Base-by-base conservation (phyloP, 2,329 filamentous ascomycete genomes). In the Didymella exigua region DNA sequence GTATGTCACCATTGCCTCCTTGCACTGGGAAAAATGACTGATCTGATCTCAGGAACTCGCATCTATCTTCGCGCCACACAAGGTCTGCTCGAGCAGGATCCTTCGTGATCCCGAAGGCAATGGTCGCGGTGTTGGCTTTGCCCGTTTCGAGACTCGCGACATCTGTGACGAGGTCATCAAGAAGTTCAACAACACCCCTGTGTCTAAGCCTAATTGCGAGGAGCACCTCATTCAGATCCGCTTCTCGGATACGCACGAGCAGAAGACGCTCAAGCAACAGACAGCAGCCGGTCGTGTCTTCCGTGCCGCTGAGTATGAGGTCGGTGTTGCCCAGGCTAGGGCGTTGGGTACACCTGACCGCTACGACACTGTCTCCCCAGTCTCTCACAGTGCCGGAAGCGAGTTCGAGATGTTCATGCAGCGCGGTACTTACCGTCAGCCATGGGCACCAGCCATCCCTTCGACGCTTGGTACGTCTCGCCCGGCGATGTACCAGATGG, bases 111-210 rank as follows among this genome's bases (percentile, higher is more conserved):
- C 85, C 67, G 89, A 93, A 74, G 95, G 93, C 54, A 92, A 95
- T 70, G 96, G 93, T 75, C 93, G 96, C 67, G 93, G 96, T 65
- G 95, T 99, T 72, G 95, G 95, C 31, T 99, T 99, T 78, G 93
- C 93, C 77, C 89, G 95, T 27, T 99, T 99, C 67, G 92, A 97
- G 76, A 84, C 79, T 57, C 93, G 93, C 42, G 90, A 96, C 0
- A 83, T 96, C 64, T 98, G 95, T 65, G 93, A 98, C 66, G 86
- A 92, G 63, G 88, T 99, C 64, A 91, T 99, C 75, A 82, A 83
- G 66, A 87, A 89, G 61, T 99, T 90, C 78, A 93, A 96, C 77
- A 93, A 95, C 61, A 77, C 77, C 45, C 76, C 78, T 27, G 78
- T 81, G 59, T 71, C 75, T 29, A 81, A 87, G 64, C 79, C 84